Evolutionary conservation across 345 rosid genomes (phyloP).

Genomic region (Limnanthes douglasii): DNA sequence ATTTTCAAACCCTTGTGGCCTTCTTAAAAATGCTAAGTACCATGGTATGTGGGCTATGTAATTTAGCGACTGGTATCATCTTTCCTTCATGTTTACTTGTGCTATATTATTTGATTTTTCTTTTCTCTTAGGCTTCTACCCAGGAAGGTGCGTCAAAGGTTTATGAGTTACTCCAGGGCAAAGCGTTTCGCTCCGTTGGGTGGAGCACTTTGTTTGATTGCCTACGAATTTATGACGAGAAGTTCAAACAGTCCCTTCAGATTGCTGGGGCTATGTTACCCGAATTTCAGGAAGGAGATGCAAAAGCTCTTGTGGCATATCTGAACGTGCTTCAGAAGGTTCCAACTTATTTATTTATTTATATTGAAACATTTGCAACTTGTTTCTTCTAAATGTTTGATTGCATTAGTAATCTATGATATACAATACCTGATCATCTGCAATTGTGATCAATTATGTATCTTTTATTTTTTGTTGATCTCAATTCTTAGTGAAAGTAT

Average conservation of each 20-base stretch:
- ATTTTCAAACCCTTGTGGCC: slow-evolving; percentile 86
- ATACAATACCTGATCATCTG: too few relatives aligned
- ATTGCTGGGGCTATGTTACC: slow-evolving; percentile 82
- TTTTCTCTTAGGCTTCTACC: slow-evolving; percentile 59
- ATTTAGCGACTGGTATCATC: slow-evolving; percentile 1
- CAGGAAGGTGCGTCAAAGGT: slow-evolving; percentile 92
- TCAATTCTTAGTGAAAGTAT: not conserved
- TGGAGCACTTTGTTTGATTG: slow-evolving; percentile 91
- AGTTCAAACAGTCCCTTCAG: slow-evolving; percentile 80
- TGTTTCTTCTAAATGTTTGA: not conserved
- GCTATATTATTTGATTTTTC: slow-evolving; percentile 9
- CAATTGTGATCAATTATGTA: too few relatives aligned
- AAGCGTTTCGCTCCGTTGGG: slow-evolving; percentile 80
- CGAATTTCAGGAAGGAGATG: slow-evolving; percentile 89
- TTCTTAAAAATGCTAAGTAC: slow-evolving; percentile 88
- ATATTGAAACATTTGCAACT: not conserved
- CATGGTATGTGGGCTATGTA: slow-evolving; percentile 46
- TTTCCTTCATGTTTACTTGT: slow-evolving; percentile 4
- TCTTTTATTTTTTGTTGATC: not conserved
- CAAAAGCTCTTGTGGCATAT: slow-evolving; percentile 94
- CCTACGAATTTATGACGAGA: slow-evolving; percentile 74
- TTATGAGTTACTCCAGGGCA: slow-evolving; percentile 75
- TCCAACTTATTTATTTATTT: slow-evolving; percentile 7
- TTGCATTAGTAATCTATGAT: too few relatives aligned
- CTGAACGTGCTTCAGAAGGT: slow-evolving; percentile 94